phyloP scores from a whole-genome alignment of 768 basidiomycete species.

The Tulasnella sp. region DNA sequence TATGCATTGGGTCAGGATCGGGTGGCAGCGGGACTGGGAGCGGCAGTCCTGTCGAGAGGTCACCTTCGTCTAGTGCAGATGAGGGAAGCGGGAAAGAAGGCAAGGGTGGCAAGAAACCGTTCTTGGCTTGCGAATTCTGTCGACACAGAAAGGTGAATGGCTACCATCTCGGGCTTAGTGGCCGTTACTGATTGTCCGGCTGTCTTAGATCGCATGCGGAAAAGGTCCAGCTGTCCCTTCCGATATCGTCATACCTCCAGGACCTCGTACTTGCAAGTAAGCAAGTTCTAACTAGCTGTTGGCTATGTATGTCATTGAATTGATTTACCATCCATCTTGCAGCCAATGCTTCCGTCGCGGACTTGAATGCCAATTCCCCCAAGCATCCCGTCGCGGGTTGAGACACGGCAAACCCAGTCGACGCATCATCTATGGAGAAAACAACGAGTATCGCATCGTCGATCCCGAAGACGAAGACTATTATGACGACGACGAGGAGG shows the following conservation, averaged over 20 bases:
- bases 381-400: constrained; percentile 7
- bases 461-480: constrained; percentile 1
- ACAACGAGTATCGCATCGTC: constrained; percentile 6
- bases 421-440: constrained; percentile 2
- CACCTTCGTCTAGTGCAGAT: background rate
- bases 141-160: background rate
- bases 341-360: constrained; percentile 7
- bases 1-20: background rate
- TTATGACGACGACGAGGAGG: background rate
- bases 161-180: background rate
- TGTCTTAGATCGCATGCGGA: constrained; percentile 5
- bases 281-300: background rate
- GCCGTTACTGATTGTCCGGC: background rate
- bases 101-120: constrained; percentile 5
- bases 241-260: constrained; percentile 4
- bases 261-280: constrained; percentile 10
- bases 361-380: constrained; percentile 5
- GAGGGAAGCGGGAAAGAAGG: background rate
- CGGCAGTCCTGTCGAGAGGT: background rate
- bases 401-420: constrained; percentile 8
- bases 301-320: background rate
- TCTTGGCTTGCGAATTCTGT: constrained; percentile 11
- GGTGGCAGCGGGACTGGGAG: too few species aligned
- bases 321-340: background rate
- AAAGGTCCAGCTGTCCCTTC: background rate